These are phyloP conservation scores for Pestalotiopsis sp. DNA, from an alignment of 2,329 filamentous ascomycete species.

Conservation along the genomic window DNA sequence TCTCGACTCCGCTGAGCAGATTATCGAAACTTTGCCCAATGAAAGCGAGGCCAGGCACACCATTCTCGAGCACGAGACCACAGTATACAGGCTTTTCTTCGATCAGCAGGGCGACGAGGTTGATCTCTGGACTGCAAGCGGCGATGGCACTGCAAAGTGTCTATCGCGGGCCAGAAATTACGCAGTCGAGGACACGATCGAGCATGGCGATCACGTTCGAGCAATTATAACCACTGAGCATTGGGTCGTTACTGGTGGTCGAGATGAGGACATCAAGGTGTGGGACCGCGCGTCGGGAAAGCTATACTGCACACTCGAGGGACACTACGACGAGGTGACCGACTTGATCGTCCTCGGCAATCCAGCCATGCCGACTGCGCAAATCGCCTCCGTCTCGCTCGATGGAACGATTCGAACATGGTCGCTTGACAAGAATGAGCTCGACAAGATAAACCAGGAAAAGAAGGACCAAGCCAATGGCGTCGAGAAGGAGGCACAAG, in stretches of 20 bases:
- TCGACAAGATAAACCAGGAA: conserved; percentile 53
- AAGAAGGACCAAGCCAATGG: conserved; percentile 53
- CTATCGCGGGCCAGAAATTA: conserved; percentile 71
- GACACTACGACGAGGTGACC: conserved; percentile 93
- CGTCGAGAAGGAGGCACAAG: conserved; percentile 50
- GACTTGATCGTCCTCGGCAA: conserved; percentile 67
- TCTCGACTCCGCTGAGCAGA: conserved; percentile 54
- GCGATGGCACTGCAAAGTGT: conserved; percentile 85
- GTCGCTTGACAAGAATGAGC: conserved; percentile 66
- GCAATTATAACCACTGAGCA: conserved; percentile 75
- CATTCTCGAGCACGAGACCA: conserved; percentile 86
- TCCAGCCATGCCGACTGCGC: conserved; percentile 39
- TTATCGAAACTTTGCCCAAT: conserved; percentile 47
- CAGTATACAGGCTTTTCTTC: conserved; percentile 80
- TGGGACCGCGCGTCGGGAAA: conserved; percentile 80
- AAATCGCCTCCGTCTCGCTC: conserved; percentile 81
- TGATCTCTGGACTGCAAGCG: conserved; percentile 91
- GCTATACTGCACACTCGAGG: conserved; percentile 73
- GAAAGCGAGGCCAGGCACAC: conserved; percentile 45
- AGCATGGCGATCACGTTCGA: conserved; percentile 88
- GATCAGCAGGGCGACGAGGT: conserved; percentile 62
- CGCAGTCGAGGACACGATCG: conserved; percentile 70
- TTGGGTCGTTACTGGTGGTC: conserved; percentile 84
- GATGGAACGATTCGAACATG: conserved; percentile 87
- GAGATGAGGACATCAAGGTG: conserved; percentile 88